Evolutionary conservation across 2,329 filamentous ascomycete genomes (phyloP), one percentile per base, ranked within the genome.

Genomic region (Xylogone sp.): DNA sequence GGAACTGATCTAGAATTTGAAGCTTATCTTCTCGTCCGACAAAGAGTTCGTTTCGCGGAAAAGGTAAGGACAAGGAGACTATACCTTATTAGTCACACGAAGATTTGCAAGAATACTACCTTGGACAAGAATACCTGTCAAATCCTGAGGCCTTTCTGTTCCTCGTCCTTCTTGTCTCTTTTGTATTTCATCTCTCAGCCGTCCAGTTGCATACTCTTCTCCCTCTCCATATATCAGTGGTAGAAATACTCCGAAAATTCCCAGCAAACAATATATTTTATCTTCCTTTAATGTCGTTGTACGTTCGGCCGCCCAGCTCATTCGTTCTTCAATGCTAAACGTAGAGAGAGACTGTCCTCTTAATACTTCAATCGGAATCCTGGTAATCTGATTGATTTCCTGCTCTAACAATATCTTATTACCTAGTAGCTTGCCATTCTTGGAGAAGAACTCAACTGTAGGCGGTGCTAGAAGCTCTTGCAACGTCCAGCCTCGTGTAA

Each of bases 241-340:
- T 67, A 76, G 72, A 31, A 70, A 69, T 19, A 76, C 64, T 1
- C 62, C 62, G 27, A 76, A 75, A 0, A 76, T 62, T 0, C 74
- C 74, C 5, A 76, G 52, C 0, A 76, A 58, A 19, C 66, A 73
- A 34, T 76, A 76, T 0, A 71, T 70, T 18, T 64, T 63, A 43
- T 75, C 74, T 46, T 76, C 73, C 0, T 50, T 16, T 3, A 68
- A 53, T 0, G 63, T 67, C 1, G 71, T 72, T 2, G 56, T 31
- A 0, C 72, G 63, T 2, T 58, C 47, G 1, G 68, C 60, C 1
- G 71, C 71, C 72, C 71, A 74, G 0, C 67, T 68, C 70, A 74
- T 45, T 39, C 53, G 53, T 50, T 55, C 46, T 34, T 44, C 48
- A 48, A 55, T 24, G 9, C 18, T 48, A 34, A 55, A 55, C 43